These are phyloP conservation scores for Globisporangium perplexum DNA, from an alignment of 352 stramenopile genomes.

Conservation along the genomic window DNA sequence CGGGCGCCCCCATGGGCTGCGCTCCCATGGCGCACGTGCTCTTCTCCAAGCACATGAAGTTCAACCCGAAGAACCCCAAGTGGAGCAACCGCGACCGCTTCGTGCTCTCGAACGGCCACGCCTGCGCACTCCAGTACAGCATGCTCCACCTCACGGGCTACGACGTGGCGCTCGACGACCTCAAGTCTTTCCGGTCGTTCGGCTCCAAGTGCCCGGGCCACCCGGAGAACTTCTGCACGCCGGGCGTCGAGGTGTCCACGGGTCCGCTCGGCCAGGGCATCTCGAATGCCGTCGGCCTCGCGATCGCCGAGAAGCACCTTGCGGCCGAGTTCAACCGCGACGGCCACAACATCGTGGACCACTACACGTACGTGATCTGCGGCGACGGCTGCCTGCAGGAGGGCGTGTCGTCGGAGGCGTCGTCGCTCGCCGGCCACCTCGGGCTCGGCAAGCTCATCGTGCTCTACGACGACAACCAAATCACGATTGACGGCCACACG, in stretches of 20 bases:
- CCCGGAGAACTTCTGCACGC: slow-evolving; percentile 96
- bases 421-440: slow-evolving; percentile 95
- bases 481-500: slow-evolving; percentile 98
- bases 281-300: slow-evolving; percentile 97
- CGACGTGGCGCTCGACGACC: slow-evolving; percentile 94
- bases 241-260: slow-evolving; percentile 95
- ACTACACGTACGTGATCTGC: slow-evolving; percentile 99
- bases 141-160: slow-evolving; percentile 98
- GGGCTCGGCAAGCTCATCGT: slow-evolving; percentile 98
- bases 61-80: slow-evolving; percentile 82
- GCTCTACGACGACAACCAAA: slow-evolving; percentile 99
- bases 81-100: slow-evolving; percentile 98
- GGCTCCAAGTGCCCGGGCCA: slow-evolving; percentile 96
- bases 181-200: slow-evolving; percentile 97
- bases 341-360: slow-evolving; percentile 93
- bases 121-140: slow-evolving; percentile 97
- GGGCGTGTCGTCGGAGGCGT: slow-evolving; percentile 95
- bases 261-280: slow-evolving; percentile 97
- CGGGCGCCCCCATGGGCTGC: slow-evolving; percentile 97
- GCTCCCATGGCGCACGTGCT: slow-evolving; percentile 98
- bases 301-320: slow-evolving; percentile 97
- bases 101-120: slow-evolving; percentile 98
- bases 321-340: slow-evolving; percentile 98
- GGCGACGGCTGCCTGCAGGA: slow-evolving; percentile 99
- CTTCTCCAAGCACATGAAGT: slow-evolving; percentile 91